Evolutionary conservation across 805 yeast genomes (phyloP), one percentile per base, ranked within the genome.

Genomic region (Cyberlindnera xylosilytica): DNA sequence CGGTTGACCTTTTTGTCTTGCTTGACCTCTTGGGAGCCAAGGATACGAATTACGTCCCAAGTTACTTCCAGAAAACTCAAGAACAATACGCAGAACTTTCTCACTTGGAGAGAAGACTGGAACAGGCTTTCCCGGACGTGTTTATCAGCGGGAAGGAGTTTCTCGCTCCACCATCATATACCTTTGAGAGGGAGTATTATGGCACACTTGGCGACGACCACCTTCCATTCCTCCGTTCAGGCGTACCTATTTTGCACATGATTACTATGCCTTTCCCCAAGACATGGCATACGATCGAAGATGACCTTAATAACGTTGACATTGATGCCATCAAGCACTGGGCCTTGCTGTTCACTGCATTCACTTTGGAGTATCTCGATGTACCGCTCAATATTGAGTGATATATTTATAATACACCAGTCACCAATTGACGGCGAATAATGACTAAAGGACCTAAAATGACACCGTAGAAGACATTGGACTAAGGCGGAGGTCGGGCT

Each of bases 251-350:
- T 1, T 46, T 78, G 39, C 83, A 78, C 51, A 50, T 78, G 34
- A 76, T 78, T n/a, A 81, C 84, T 2, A 44, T 55, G 5, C 64
- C 62, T 8, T 78, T 78, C 54, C 84, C 84, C 0, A 37, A 48
- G 0, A 58, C 51, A 9, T 78, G 84, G 84, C 84, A 78, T 49
- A 75, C 73, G 1, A 22, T 65, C 2, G 58, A 56, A 1, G 84
- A 78, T 47, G 62, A 73, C 41, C 77, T 72, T 34, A 61, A 58
- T 9, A 58, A 67, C 42, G 54, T 78, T 13, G 68, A 71, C 43
- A 53, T 62, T 32, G 48, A 41, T 0, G 61, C 74, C 4, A 57
- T 77, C 11, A 58, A 65, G 18, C 72, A 69, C 30, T 78, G 81
- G 80, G 67, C 72, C 1, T 37, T 63, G 1, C 44, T 78, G 12